These are phyloP conservation scores for Turritis glabra DNA, from an alignment of 345 rosid genomes.

Conservation along the genomic window DNA sequence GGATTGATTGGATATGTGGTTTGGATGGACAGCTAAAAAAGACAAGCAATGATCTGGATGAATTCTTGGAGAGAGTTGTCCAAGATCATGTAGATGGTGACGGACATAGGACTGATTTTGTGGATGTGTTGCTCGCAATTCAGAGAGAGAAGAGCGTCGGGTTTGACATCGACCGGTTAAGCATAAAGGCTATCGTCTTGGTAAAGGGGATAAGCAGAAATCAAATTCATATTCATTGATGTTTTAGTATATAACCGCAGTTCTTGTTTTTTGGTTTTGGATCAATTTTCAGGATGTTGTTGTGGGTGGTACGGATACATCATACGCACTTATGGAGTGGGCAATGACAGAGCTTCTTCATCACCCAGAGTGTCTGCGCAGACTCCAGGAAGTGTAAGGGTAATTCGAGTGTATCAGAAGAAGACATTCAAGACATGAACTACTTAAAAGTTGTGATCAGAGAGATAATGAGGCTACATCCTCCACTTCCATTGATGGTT, in stretches of 20 bases:
- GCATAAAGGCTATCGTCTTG: conserved; percentile 45
- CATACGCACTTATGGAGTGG: conserved; percentile 44
- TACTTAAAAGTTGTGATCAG: conserved; percentile 46
- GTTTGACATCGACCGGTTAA: conserved; percentile 24
- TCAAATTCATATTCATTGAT: background rate
- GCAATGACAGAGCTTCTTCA: conserved; percentile 45
- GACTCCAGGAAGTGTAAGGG: conserved; percentile 30
- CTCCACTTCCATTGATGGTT: conserved; percentile 43
- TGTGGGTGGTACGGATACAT: conserved; percentile 42
- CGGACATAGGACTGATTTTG: background rate
- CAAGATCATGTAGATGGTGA: conserved; percentile 7
- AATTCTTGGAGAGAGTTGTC: conserved; percentile 26
- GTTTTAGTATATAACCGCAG: background rate
- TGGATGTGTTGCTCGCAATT: conserved; percentile 21
- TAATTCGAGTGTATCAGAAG: conserved; percentile 22
- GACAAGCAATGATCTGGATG: conserved; percentile 27
- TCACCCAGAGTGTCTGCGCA: conserved; percentile 36
- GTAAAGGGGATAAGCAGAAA: conserved; percentile 7
- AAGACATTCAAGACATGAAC: conserved; percentile 30
- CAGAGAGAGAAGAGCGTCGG: conserved; percentile 32
- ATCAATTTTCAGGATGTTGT: conserved; percentile 45
- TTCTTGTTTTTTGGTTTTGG: background rate
- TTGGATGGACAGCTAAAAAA: conserved; percentile 2
- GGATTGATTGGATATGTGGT: conserved; percentile 39
- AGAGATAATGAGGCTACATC: conserved; percentile 44